These are phyloP conservation scores for Myxozyma mucilagina DNA, from an alignment of 805 yeast species.

Conservation along the genomic window DNA sequence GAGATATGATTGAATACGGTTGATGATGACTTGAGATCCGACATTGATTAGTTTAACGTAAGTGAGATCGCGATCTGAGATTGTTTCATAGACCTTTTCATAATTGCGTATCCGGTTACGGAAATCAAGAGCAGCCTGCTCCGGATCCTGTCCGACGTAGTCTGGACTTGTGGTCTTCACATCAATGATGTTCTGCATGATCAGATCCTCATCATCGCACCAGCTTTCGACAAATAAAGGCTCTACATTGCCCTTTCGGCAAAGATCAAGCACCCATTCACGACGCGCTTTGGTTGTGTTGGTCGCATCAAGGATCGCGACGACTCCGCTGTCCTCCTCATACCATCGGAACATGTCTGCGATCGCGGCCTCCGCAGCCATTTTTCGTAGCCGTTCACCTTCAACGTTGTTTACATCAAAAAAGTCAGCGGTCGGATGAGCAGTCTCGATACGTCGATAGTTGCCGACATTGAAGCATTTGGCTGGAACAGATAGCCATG, in stretches of 20 bases:
- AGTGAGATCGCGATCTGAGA: conserved; percentile 63
- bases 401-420: conserved; percentile 67
- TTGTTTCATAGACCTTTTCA: conserved; percentile 72
- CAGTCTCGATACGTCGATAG: conserved; percentile 67
- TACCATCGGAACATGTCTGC: conserved; percentile 87
- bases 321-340: conserved; percentile 73
- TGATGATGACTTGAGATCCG: conserved; percentile 83
- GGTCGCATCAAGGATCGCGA: conserved; percentile 92
- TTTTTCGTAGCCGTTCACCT: conserved; percentile 61
- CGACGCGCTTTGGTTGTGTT: conserved; percentile 79
- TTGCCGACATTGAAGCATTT: conserved; percentile 87
- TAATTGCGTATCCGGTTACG: conserved; percentile 71
- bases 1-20: conserved; percentile 81
- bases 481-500: conserved; percentile 88
- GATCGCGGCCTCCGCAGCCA: conserved; percentile 72
- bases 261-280: conserved; percentile 55
- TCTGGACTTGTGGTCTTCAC: conserved; percentile 88
- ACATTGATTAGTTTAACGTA: conserved; percentile 87
- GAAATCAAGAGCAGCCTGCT: conserved; percentile 71
- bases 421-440: conserved; percentile 72
- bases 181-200: conserved; percentile 77
- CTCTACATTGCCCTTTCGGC: conserved; percentile 67
- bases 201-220: conserved; percentile 79
- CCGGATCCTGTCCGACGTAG: conserved; percentile 66
- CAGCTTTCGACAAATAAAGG: conserved; percentile 91